A percentile compares a stretch with the other conserved stretches of the same genome.
These are phyloP conservation scores for Colletotrichum destructivum DNA, from an alignment of 2,329 filamentous ascomycete species.

Conservation along the genomic window DNA sequence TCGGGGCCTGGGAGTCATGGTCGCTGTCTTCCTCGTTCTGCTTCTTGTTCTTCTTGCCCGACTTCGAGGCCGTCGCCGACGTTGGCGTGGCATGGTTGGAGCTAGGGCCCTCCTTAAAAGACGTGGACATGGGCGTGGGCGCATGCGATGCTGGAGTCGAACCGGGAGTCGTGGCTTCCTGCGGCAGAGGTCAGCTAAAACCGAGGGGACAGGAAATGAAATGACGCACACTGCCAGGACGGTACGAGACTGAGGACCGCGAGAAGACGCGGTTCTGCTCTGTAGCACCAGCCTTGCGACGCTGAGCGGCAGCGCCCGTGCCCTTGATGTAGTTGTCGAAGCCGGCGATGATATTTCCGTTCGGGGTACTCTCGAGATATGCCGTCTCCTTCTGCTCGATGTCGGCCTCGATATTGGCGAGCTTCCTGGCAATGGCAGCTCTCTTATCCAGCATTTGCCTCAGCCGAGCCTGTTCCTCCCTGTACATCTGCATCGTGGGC, in stretches of 20 bases:
- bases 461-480: slow-evolving; percentile 64
- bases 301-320: slow-evolving; percentile 73
- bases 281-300: slow-evolving; percentile 75
- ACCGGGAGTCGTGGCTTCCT: slow-evolving; percentile 61
- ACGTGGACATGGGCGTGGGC: slow-evolving; percentile 69
- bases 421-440: slow-evolving; percentile 52
- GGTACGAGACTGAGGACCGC: slow-evolving; percentile 74
- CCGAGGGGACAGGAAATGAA: not conserved
- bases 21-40: slow-evolving; percentile 70
- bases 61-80: slow-evolving; percentile 63
- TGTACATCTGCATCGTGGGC: slow-evolving; percentile 63
- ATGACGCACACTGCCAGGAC: slow-evolving; percentile 51
- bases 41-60: slow-evolving; percentile 66
- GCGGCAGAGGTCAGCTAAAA: slow-evolving; percentile 34
- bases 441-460: slow-evolving; percentile 63
- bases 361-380: slow-evolving; percentile 91
- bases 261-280: slow-evolving; percentile 84
- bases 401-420: slow-evolving; percentile 74
- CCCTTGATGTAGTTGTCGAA: slow-evolving; percentile 99
- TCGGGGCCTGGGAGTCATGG: slow-evolving; percentile 67
- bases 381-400: slow-evolving; percentile 88
- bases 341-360: slow-evolving; percentile 95
- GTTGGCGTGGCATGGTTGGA: slow-evolving; percentile 71
- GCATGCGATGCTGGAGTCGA: slow-evolving; percentile 64
- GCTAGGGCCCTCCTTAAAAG: slow-evolving; percentile 62